phyloP scores from a whole-genome alignment of 257 asterid genomes.

The Anisodus tanguticus region DNA sequence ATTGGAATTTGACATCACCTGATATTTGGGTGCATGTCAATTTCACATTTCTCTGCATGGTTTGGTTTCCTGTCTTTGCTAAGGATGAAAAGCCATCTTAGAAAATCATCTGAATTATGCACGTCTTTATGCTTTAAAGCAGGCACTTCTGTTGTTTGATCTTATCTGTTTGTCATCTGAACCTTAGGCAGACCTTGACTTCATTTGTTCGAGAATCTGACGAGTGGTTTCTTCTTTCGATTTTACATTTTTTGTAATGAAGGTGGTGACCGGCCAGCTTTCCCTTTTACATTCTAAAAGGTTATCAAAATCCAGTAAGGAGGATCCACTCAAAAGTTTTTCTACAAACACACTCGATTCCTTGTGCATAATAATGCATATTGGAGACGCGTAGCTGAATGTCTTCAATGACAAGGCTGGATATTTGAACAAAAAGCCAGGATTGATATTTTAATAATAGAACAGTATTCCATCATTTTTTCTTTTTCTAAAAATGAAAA shows the following conservation, averaged over 20 bases:
- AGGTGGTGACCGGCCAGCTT: background rate
- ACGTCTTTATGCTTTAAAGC: background rate
- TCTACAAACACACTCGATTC: background rate
- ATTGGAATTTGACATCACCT: constrained; percentile 27
- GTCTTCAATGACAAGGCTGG: background rate
- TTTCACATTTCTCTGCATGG: background rate
- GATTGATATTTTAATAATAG: background rate
- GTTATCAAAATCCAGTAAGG: background rate
- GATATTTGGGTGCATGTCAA: constrained; percentile 12
- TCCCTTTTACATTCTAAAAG: background rate
- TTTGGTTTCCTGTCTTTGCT: background rate
- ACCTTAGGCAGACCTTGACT: background rate
- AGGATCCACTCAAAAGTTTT: background rate
- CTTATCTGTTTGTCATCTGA: background rate
- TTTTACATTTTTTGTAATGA: background rate
- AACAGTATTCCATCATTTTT: background rate
- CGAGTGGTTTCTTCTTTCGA: background rate
- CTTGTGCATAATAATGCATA: background rate
- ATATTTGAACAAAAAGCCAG: constrained; percentile 7
- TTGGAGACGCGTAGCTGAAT: background rate
- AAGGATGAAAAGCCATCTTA: constrained; percentile 18
- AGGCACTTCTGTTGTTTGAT: background rate
- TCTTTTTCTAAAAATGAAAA: background rate
- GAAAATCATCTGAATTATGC: background rate
- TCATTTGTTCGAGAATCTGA: background rate